A percentile compares a stretch with the other conserved stretches of the same genome.
These are phyloP conservation scores for Coniochaeta prunicola DNA, from an alignment of 2,329 filamentous ascomycete species.

Conservation along the genomic window DNA sequence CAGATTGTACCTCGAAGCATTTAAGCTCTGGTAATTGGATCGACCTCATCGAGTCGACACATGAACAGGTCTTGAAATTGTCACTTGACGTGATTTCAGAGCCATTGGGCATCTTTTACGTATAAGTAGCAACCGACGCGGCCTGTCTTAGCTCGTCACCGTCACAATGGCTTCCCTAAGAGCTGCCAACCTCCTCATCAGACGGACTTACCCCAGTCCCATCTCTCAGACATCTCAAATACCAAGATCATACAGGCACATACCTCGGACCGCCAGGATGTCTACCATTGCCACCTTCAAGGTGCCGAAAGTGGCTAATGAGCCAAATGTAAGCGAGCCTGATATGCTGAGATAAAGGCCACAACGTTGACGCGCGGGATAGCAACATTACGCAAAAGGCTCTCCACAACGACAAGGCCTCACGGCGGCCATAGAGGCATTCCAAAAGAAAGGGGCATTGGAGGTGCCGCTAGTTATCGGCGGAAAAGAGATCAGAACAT, in stretches of 20 bases:
- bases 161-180: conserved; percentile 1
- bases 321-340: conserved; percentile 76
- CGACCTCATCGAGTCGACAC: background rate
- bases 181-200: background rate
- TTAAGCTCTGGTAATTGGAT: background rate
- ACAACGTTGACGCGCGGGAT: conserved; percentile 4
- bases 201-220: conserved; percentile 9
- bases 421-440: conserved; percentile 61
- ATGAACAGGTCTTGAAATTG: background rate
- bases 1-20: background rate
- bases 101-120: background rate
- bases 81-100: background rate
- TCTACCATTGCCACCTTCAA: conserved; percentile 77
- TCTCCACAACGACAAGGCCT: conserved; percentile 73
- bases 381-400: conserved; percentile 87
- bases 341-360: background rate
- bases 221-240: conserved; percentile 7
- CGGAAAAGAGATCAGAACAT: conserved; percentile 69
- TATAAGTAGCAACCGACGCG: background rate
- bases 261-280: conserved; percentile 15
- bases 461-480: conserved; percentile 78
- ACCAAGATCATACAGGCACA: background rate
- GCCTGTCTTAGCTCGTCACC: background rate
- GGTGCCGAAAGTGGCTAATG: conserved; percentile 79
- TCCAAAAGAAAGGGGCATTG: conserved; percentile 63